Evolutionary conservation across 2,329 filamentous ascomycete genomes (phyloP), one percentile per base, ranked within the genome.

Genomic region (Aspergillus flavus): DNA sequence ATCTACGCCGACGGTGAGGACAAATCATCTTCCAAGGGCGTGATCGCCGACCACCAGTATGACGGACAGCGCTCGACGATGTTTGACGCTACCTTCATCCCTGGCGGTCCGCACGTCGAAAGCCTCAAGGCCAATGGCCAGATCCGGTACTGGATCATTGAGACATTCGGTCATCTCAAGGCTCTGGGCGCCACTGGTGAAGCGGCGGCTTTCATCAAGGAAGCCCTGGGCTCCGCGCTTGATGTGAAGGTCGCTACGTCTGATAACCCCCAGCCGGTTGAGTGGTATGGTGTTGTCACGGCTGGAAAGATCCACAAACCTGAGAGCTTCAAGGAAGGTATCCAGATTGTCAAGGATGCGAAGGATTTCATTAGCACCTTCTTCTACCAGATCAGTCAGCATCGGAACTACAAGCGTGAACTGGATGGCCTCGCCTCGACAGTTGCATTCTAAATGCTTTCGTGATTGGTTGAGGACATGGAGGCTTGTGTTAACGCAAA

Each of bases 131-230:
- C 89, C 81, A 92, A 85, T 66, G 91, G 92, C 0, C 87, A 91
- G 19, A 91, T 90, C 0, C 76, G 91, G 9, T 90, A 94, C 79
- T 94, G 90, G 87, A 80, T 94, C 2, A 86, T 90, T 2, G 92
- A 95, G 76, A 89, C 91, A 0, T 95, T 94, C 67, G 91, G 91
- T 0, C 92, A 95, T 64, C 83, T 94, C 59, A 94, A 94, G 82
- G 81, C 90, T 1, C 90, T 95, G 52, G 91, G 87, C 1, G 91
- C 88, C 0, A 88, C 89, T 0, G 91, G 90, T 45, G 75, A 78
- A 61, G 74, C 71, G 11, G 74, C 76, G 7, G 59, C 69, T 1
- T 72, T 78, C 32, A 73, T 78, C 7, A 62, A 69, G 62, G 62
- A 61, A 21, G 77, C 77, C 1, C 61, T 78, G 73, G 80, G 60